Percentiles rank a stretch among this genome's conserved stretches.
Evolutionary conservation across 2,329 filamentous ascomycete species (phyloP).

Genomic region (Calcarisporium arbuscula): DNA sequence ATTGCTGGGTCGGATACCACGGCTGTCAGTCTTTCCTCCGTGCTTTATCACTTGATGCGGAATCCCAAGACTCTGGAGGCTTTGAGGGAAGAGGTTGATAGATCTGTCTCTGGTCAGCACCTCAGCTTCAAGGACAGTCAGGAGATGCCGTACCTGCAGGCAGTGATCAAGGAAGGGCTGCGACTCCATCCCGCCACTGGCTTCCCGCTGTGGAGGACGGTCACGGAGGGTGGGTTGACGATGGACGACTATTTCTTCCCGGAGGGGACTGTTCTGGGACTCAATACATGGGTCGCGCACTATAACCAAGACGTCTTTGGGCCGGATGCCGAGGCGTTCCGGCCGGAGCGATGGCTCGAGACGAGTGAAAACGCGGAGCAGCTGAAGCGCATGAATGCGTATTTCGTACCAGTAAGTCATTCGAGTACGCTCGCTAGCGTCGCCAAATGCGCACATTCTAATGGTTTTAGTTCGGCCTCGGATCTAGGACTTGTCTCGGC

Average conservation of each 20-base stretch:
- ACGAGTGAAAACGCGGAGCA: conserved; percentile 15
- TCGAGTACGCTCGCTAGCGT: background rate
- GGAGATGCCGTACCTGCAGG: conserved; percentile 45
- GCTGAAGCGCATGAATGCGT: conserved; percentile 21
- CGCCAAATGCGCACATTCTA: background rate
- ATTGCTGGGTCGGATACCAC: conserved; percentile 38
- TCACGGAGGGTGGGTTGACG: conserved; percentile 35
- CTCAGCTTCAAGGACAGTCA: conserved; percentile 34
- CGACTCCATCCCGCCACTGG: conserved; percentile 43
- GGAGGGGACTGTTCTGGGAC: conserved; percentile 24
- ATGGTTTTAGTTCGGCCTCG: conserved; percentile 28
- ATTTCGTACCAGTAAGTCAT: conserved; percentile 20
- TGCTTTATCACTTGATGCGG: conserved; percentile 37
- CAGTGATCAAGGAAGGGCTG: conserved; percentile 45
- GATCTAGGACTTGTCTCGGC: conserved; percentile 36
- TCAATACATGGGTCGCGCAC: conserved; percentile 29
- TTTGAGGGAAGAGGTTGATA: conserved; percentile 17
- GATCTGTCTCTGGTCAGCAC: conserved; percentile 3
- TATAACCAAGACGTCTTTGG: conserved; percentile 22
- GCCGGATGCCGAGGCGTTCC: conserved; percentile 25
- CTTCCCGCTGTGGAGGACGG: conserved; percentile 39
- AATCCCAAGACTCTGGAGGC: conserved; percentile 14
- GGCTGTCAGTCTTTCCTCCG: conserved; percentile 36
- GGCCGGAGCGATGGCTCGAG: conserved; percentile 34
- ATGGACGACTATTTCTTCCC: conserved; percentile 29